These are phyloP conservation scores for Pistacia integerrima DNA, from an alignment of 345 rosid species.

Conservation along the genomic window DNA sequence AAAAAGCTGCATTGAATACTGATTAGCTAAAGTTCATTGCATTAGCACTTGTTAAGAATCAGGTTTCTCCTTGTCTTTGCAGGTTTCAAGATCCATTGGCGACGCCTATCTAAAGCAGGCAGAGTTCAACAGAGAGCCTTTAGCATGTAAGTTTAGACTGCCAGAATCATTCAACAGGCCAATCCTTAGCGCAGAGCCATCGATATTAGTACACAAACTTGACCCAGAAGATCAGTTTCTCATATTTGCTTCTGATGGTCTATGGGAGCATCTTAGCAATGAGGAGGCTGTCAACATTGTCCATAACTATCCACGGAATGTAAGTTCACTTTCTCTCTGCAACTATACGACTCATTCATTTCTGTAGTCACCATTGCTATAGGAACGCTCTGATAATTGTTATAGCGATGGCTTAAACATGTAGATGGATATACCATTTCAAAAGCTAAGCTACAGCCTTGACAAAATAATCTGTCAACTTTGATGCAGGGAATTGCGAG, in stretches of 20 bases:
- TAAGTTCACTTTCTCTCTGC: slow-evolving; percentile 29
- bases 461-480: background rate
- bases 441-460: background rate
- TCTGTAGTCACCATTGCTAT: too few relatives aligned
- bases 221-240: slow-evolving; percentile 65
- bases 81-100: slow-evolving; percentile 86
- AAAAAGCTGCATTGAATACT: background rate
- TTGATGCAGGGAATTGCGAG: slow-evolving; percentile 64
- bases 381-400: background rate
- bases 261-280: slow-evolving; percentile 85
- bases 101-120: slow-evolving; percentile 78
- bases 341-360: too few relatives aligned
- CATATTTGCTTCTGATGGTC: slow-evolving; percentile 87
- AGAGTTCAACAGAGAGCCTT: slow-evolving; percentile 83
- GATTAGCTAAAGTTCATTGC: background rate
- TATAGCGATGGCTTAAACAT: background rate
- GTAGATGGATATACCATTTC: too few relatives aligned
- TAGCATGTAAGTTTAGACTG: slow-evolving; percentile 54
- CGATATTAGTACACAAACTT: slow-evolving; percentile 51
- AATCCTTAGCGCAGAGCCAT: slow-evolving; percentile 70
- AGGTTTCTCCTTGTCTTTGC: slow-evolving; percentile 13
- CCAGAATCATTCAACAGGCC: slow-evolving; percentile 61
- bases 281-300: slow-evolving; percentile 72
- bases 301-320: slow-evolving; percentile 49
- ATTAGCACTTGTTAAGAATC: background rate